A percentile compares a stretch with the other conserved stretches of the same genome.
These are phyloP conservation scores for Blastocystis sp. DNA, from an alignment of 352 stramenopile genomes.

Conservation along the genomic window DNA sequence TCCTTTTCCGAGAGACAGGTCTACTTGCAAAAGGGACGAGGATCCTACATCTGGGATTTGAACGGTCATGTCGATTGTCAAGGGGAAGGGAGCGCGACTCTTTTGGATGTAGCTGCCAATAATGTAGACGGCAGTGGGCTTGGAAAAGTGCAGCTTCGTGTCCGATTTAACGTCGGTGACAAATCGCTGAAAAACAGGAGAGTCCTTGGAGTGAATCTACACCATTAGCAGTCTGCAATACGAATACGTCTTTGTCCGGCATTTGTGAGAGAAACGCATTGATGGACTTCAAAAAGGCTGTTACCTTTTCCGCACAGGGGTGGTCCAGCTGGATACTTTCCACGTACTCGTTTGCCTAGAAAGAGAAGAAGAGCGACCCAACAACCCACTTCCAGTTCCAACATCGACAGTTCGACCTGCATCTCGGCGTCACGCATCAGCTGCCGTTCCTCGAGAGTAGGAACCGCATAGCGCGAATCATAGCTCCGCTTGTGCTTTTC, in stretches of 20 bases:
- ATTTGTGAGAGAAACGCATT: neutral
- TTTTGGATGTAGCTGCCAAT: conserved; percentile 12
- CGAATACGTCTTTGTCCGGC: conserved; percentile 28
- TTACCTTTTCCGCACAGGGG: neutral
- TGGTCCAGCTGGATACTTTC: neutral
- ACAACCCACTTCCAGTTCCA: conserved; percentile 22
- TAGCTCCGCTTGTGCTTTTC: conserved; percentile 37
- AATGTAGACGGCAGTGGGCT: neutral
- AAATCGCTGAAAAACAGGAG: neutral
- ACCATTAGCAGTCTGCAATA: neutral
- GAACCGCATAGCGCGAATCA: conserved; percentile 29
- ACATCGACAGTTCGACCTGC: conserved; percentile 29
- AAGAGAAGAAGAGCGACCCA: neutral
- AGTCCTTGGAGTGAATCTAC: neutral
- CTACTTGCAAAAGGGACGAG: neutral
- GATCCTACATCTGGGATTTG: neutral
- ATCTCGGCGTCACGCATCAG: conserved; percentile 47
- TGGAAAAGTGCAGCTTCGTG: neutral
- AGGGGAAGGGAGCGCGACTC: neutral
- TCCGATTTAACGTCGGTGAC: neutral
- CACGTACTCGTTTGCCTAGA: conserved; percentile 32
- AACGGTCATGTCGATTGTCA: conserved; percentile 20
- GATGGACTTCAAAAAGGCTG: neutral
- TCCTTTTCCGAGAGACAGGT: neutral
- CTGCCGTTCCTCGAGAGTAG: conserved; percentile 15